Evolutionary conservation across 2,329 filamentous ascomycete genomes (phyloP).

Genomic region (Trichoderma gracile): DNA sequence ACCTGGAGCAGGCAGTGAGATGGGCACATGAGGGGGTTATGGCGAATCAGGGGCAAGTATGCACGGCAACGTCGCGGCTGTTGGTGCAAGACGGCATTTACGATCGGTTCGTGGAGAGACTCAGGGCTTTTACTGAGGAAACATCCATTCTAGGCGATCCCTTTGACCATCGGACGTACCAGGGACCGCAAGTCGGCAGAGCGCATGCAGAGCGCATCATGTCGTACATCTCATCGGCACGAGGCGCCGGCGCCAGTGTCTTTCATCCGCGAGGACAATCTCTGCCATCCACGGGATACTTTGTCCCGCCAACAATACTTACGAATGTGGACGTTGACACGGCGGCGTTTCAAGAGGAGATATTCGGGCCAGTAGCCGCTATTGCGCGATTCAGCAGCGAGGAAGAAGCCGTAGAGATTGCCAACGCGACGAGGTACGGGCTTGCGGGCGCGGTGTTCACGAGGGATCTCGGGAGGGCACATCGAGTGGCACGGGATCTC

Average conservation of each 20-base stretch:
- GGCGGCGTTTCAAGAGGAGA: conserved; percentile 35
- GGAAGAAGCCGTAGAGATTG: conserved; percentile 34
- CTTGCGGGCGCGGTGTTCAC: conserved; percentile 59
- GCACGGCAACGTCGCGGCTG: conserved; percentile 60
- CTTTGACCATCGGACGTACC: conserved; percentile 63
- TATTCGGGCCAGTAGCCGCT: conserved; percentile 37
- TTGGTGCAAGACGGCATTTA: conserved; percentile 59
- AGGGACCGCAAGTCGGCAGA: conserved; percentile 68
- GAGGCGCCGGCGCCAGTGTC: conserved; percentile 61
- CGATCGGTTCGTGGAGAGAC: conserved; percentile 62
- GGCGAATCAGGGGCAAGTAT: conserved; percentile 61
- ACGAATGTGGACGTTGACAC: conserved; percentile 32
- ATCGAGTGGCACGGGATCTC: conserved; percentile 48
- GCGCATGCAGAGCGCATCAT: conserved; percentile 65
- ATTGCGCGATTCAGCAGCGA: conserved; percentile 35
- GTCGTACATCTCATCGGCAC: conserved; percentile 64
- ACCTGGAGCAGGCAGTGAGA: conserved; percentile 65
- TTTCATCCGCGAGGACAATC: conserved; percentile 24
- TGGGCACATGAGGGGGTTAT: conserved; percentile 46
- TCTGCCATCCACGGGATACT: conserved; percentile 33
- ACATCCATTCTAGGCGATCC: conserved; percentile 64
- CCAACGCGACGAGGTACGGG: conserved; percentile 52
- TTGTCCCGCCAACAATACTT: conserved; percentile 36
- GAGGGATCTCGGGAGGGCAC: conserved; percentile 47
- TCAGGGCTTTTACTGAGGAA: conserved; percentile 56